phyloP scores from a whole-genome alignment of 129 eudicot species.

The Lonicera japonica region DNA sequence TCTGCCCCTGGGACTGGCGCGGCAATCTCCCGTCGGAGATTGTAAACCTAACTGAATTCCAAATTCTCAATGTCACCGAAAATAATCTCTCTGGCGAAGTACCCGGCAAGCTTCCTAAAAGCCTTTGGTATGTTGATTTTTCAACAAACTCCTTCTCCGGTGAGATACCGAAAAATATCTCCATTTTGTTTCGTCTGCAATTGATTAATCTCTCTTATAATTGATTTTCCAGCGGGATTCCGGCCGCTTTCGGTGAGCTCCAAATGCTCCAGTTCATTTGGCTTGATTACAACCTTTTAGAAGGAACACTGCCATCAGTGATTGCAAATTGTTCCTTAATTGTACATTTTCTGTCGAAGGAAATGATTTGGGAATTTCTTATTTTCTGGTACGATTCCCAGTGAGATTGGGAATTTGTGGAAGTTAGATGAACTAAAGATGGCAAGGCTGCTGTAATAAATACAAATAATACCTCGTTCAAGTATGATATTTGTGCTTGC shows the following conservation, averaged over 20 bases:
- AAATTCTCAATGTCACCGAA: slow-evolving; percentile 50
- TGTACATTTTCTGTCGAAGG: slow-evolving; percentile 66
- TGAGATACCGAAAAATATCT: too few relatives aligned
- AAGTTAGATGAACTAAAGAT: slow-evolving; percentile 49
- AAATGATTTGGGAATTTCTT: too few relatives aligned
- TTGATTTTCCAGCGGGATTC: slow-evolving; percentile 52
- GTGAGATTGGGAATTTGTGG: slow-evolving; percentile 48
- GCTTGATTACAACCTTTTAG: too few relatives aligned
- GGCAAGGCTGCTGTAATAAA: too few relatives aligned
- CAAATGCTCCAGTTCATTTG: slow-evolving; percentile 46
- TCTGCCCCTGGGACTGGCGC: slow-evolving; percentile 93
- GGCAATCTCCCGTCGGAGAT: slow-evolving; percentile 45
- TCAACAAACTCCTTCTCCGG: slow-evolving; percentile 52
- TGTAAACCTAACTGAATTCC: slow-evolving; percentile 31
- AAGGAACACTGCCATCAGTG: slow-evolving; percentile 77
- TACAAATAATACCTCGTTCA: too few relatives aligned
- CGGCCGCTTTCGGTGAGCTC: slow-evolving; percentile 55
- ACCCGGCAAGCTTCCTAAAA: slow-evolving; percentile 34
- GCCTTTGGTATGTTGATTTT: slow-evolving; percentile 46
- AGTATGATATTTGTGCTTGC: too few relatives aligned
- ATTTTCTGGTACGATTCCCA: too few relatives aligned
- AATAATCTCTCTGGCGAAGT: slow-evolving; percentile 54
- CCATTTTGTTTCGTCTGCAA: too few relatives aligned
- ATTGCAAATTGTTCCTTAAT: slow-evolving; percentile 60
- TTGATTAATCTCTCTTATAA: slow-evolving; percentile 54